Evolutionary conservation across 345 rosid genomes (phyloP), one percentile per base, ranked within the genome.

Genomic region (Adansonia digitata): DNA sequence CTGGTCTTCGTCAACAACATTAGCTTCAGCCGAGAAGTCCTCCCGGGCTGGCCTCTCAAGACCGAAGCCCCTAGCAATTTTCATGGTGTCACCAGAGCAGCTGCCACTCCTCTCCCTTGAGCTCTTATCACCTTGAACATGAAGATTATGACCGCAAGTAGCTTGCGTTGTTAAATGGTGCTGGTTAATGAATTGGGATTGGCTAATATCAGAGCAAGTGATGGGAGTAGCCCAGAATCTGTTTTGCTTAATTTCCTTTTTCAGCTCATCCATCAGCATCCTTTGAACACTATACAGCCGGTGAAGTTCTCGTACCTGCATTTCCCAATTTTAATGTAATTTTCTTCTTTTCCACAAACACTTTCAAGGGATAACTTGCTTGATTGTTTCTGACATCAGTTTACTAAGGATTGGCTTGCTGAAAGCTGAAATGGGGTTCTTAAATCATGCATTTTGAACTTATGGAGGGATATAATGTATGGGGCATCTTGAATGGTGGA

Each of bases 281-380:
- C 76, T 92, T 45, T 94, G 98, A 57, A 86, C 88, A 75, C 80
- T 81, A 75, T 92, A 89, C 39, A 94, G 82, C 78, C 94, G 74
- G 75, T 94, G 98, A 51, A 94, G 91, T 82, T 94, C 98, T 64
- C 83, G 71, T 26, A 94, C 96, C 98, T 94, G 91, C 80, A 83
- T 77, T 63, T 45, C 53, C 15, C 31, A 29, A 29, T 2, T 75
- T 71, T 56, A 22, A 5, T 34, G 48, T 57, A 31, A 42, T 22
- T 40, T 13, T 66, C 52, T 66, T 37, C 1, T 27, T 13, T 51
- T 29, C 18, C 24, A n/a, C 20, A 5, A 51, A 22, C 56, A 51
- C 9, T 10, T 5, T 7, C 24, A 4, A 51, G 3, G n/a, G 57
- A n/a, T n/a, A n/a, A n/a, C n/a, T n/a, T n/a, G n/a, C n/a, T 51